A percentile compares a stretch with the other conserved stretches of the same genome.
Evolutionary conservation across 176 grass and related monocot species (phyloP).

Genomic region (Oryza australiensis): DNA sequence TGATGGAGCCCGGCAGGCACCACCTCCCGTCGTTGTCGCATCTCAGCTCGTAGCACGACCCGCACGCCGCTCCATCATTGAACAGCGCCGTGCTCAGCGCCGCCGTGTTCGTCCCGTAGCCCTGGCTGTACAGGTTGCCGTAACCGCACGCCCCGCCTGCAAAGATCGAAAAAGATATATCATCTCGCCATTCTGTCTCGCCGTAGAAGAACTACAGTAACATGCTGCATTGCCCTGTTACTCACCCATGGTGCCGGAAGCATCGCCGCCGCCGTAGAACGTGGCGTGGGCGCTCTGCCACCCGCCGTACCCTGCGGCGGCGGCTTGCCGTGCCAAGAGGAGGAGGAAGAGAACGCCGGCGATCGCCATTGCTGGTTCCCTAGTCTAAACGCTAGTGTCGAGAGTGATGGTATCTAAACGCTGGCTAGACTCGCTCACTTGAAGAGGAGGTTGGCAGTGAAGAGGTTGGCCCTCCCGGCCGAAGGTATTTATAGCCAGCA

Average conservation of each 20-base stretch:
- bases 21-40: slow-evolving; percentile 40
- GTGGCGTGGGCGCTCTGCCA: slow-evolving; percentile 82
- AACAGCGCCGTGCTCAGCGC: slow-evolving; percentile 93
- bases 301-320: slow-evolving; percentile 48
- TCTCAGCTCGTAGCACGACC: slow-evolving; percentile 66
- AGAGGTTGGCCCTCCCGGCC: background rate
- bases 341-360: slow-evolving; percentile 30
- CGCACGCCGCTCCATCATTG: slow-evolving; percentile 68
- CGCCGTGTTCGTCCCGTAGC: slow-evolving; percentile 90
- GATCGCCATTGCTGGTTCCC: slow-evolving; percentile 27
- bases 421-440: background rate
- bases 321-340: slow-evolving; percentile 26
- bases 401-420: background rate
- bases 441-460: slow-evolving; percentile 37
- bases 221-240: background rate
- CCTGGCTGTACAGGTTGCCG: slow-evolving; percentile 89
- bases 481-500: slow-evolving; percentile 36
- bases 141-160: slow-evolving; percentile 94
- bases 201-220: background rate
- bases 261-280: slow-evolving; percentile 90
- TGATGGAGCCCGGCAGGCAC: slow-evolving; percentile 59
- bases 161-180: background rate
- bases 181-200: background rate
- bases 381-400: background rate
- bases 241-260: slow-evolving; percentile 90